These are phyloP conservation scores for Bacidia rubella DNA, from an alignment of 495 filamentous ascomycete species.

Conservation along the genomic window DNA sequence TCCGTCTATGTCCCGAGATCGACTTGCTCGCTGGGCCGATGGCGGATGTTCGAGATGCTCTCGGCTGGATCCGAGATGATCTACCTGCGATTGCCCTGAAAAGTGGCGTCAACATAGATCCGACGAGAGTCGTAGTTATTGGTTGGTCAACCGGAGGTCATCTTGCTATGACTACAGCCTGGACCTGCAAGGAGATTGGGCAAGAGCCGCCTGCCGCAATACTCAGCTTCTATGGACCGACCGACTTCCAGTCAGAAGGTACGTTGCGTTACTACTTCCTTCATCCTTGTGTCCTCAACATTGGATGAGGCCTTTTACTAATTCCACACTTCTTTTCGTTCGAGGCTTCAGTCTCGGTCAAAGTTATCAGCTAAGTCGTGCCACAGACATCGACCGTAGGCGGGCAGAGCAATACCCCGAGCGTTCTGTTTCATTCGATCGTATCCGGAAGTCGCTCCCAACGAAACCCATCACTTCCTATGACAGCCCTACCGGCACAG, in stretches of 20 bases:
- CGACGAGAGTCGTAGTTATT: conserved; percentile 29
- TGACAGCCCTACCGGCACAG: conserved; percentile 1
- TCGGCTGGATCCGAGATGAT: conserved; percentile 28
- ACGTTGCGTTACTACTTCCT: not conserved
- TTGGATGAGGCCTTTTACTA: not conserved
- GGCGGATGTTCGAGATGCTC: conserved; percentile 34
- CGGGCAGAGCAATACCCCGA: conserved; percentile 12
- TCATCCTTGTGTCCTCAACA: not conserved
- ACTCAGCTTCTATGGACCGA: conserved; percentile 35
- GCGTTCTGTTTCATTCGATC: conserved; percentile 7
- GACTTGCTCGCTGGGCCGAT: conserved; percentile 37
- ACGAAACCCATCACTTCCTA: conserved; percentile 10
- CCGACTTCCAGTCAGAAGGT: conserved; percentile 24
- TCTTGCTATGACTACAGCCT: conserved; percentile 34
- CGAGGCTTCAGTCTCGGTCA: not conserved
- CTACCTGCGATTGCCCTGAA: conserved; percentile 30
- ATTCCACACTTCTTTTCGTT: not conserved
- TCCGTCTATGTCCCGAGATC: conserved; percentile 42
- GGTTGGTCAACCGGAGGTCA: conserved; percentile 45
- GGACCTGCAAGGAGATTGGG: conserved; percentile 21
- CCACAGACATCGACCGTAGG: conserved; percentile 5
- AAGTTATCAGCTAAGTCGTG: not conserved
- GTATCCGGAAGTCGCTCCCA: conserved; percentile 5
- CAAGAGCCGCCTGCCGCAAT: conserved; percentile 30
- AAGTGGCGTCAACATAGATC: conserved; percentile 32